Evolutionary conservation across 495 filamentous ascomycete genomes (phyloP).

Genomic region (Bombardia bombarda): DNA sequence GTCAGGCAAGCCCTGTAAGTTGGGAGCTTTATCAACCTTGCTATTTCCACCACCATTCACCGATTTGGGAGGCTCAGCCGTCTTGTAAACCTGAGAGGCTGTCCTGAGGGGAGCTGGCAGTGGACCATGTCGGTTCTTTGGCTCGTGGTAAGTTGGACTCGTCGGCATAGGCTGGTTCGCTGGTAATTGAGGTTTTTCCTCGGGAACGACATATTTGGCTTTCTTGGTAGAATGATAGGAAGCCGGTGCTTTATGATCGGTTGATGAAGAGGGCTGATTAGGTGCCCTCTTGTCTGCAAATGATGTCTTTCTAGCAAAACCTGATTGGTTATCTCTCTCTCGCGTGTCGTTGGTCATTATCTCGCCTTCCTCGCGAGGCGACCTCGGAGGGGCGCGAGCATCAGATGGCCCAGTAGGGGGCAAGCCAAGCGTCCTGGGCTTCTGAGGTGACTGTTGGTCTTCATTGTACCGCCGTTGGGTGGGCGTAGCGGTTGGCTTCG

Average conservation of each 20-base stretch:
- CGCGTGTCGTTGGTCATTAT: not conserved
- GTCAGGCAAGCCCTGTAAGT: too few species aligned
- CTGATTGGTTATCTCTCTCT: not conserved
- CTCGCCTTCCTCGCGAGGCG: constrained; percentile 3
- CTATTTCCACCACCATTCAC: not conserved
- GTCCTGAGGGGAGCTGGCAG: not conserved
- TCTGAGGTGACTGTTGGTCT: not conserved
- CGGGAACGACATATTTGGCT: not conserved
- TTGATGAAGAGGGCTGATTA: not conserved
- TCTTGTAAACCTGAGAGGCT: not conserved
- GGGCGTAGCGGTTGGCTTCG: not conserved
- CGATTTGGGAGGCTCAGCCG: not conserved
- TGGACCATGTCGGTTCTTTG: not conserved
- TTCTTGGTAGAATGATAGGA: not conserved
- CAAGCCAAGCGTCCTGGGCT: not conserved
- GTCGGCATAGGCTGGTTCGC: too few species aligned
- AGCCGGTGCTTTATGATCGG: not conserved
- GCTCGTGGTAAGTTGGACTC: not conserved
- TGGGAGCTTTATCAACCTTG: not conserved
- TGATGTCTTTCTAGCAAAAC: not conserved
- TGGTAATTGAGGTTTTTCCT: not conserved
- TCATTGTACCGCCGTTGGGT: not conserved
- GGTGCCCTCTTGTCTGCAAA: too few species aligned
- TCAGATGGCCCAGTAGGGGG: not conserved
- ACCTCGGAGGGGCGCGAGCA: not conserved